Evolutionary conservation across 306 rosid genomes (phyloP).

Genomic region (Casuarina glauca): DNA sequence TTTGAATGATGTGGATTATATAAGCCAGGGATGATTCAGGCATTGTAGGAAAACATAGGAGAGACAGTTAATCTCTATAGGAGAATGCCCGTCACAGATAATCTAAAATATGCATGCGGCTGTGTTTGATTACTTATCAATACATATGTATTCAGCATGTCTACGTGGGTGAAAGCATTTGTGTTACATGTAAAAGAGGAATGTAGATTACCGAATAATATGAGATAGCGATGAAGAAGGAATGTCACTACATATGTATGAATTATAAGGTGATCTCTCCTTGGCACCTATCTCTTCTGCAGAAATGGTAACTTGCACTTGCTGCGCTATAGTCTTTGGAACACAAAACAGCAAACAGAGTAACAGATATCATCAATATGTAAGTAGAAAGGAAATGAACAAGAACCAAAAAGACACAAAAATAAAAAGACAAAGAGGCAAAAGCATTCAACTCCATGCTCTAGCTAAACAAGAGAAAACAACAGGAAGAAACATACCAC

Average conservation of each 20-base stretch:
- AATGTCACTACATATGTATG: slow-evolving; percentile 35
- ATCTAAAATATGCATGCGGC: not conserved
- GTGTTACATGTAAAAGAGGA: slow-evolving; percentile 19
- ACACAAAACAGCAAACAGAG: slow-evolving; percentile 32
- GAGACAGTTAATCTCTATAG: not conserved
- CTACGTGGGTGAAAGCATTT: not conserved
- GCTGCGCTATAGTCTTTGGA: slow-evolving; percentile 44
- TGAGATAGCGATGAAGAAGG: slow-evolving; percentile 55
- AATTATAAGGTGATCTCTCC: slow-evolving; percentile 47
- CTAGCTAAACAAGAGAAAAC: slow-evolving; percentile 21
- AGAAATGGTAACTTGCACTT: slow-evolving; percentile 52
- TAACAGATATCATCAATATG: slow-evolving; percentile 33
- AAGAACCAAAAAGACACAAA: not conserved
- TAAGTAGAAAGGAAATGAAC: not conserved
- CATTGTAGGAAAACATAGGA: not conserved
- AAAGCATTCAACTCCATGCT: not conserved
- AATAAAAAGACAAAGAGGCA: too few relatives aligned
- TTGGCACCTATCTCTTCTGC: slow-evolving; percentile 69
- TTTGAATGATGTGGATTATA: not conserved
- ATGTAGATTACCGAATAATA: slow-evolving; percentile 54
- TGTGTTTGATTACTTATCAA: not conserved
- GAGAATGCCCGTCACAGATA: not conserved
- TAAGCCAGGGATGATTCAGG: not conserved
- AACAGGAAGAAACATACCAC: slow-evolving; percentile 47
- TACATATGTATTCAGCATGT: not conserved